Evolutionary conservation across 2,329 filamentous ascomycete genomes (phyloP).

Genomic region (Neonectria coccinea): DNA sequence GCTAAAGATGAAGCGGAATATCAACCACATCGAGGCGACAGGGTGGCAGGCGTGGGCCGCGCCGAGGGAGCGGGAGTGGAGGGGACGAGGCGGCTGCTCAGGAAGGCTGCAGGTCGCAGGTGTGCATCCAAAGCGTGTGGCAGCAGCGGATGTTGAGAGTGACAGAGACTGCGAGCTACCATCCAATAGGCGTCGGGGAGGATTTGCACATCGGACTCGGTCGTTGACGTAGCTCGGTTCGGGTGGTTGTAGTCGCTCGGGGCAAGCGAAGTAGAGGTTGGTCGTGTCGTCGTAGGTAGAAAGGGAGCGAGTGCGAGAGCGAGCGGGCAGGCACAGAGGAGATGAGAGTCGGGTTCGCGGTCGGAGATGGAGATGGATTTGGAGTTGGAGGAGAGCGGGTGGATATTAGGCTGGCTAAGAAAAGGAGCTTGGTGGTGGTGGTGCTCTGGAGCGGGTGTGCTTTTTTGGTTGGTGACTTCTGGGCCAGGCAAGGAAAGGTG

Average conservation of each 20-base stretch:
- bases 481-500: constrained; percentile 44
- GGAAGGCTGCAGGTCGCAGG: constrained; percentile 16
- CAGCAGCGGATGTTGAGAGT: constrained; percentile 28
- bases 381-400: constrained; percentile 13
- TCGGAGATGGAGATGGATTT: constrained; percentile 12
- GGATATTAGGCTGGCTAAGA: constrained; percentile 16
- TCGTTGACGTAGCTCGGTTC: constrained; percentile 14
- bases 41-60: constrained; percentile 45
- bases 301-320: background rate
- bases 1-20: constrained; percentile 83
- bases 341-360: constrained; percentile 8
- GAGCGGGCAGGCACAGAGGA: constrained; percentile 2
- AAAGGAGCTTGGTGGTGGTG: constrained; percentile 21
- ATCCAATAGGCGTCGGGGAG: constrained; percentile 35
- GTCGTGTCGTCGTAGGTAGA: constrained; percentile 25
- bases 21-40: constrained; percentile 77
- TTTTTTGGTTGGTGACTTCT: constrained; percentile 43
- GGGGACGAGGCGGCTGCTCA: constrained; percentile 30
- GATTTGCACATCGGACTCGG: constrained; percentile 38
- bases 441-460: constrained; percentile 17
- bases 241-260: constrained; percentile 9
- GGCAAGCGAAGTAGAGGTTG: constrained; percentile 15
- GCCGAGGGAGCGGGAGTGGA: constrained; percentile 37
- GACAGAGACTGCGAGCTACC: constrained; percentile 14
- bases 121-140: constrained; percentile 36